Evolutionary conservation across 169 alveolate genomes (phyloP), one percentile per base, ranked within the genome.

Genomic region (Eimeria nieschulzi): DNA sequence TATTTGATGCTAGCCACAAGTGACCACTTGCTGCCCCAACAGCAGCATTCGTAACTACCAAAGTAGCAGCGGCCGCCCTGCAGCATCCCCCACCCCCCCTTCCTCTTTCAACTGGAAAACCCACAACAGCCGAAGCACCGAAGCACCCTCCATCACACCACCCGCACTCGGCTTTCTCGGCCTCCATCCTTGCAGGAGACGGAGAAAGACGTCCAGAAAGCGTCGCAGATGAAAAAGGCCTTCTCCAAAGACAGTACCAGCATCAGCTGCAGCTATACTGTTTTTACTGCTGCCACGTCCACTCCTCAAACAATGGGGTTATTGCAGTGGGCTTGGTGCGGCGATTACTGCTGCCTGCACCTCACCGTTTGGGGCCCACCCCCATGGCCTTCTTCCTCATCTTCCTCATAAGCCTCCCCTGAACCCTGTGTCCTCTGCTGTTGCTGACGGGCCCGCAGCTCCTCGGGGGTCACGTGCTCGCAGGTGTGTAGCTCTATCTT

Each of bases 381-480:
- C 17, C 70, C 70, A 12, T 88, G 93, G 33, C 76, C 91, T 54
- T 90, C 93, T 2, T 90, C 93, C 21, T 90, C 93, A n/a, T 90
- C 93, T 59, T 90, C 93, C 53, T 90, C 93, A 66, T 90, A 90
- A 13, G 91, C 93, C 85, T 90, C 93, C 33, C 93, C 93, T 23
- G 90, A 64, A 15, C 93, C 73, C 78, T 78, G 91, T 25, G 90
- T 56, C 56, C 79, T 76, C 82, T 90, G 91, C 92, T 85, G 83
- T 39, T 83, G 91, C 56, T 83, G 91, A 7, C 93, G 93, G 23
- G 79, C 83, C 21, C 93, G 93, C 61, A 90, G 70, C 23, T 80
- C 91, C 76, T 90, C 93, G 19, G 93, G 80, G 9, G 86, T 85
- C 17, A 90, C 91, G 26, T 84, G 23, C 71, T 90, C 90, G 55